These are phyloP conservation scores for Ceratocystis colombiana DNA, from an alignment of 2,329 filamentous ascomycete species.

Conservation along the genomic window DNA sequence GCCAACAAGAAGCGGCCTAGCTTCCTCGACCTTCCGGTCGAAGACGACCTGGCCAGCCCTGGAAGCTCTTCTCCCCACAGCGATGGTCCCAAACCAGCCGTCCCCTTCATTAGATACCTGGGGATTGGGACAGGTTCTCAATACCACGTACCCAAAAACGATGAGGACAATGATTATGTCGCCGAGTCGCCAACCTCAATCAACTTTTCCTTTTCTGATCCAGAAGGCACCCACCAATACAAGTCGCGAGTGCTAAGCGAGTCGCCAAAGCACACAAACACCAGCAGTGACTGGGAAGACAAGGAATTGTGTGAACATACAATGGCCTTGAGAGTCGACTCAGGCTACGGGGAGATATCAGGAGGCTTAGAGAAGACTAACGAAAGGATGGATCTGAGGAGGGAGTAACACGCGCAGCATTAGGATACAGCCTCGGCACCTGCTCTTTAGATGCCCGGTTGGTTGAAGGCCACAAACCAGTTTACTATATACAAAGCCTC, in stretches of 20 bases:
- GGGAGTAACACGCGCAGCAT: neutral
- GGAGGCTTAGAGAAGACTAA: neutral
- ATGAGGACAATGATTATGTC: conserved; percentile 35
- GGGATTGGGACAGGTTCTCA: conserved; percentile 58
- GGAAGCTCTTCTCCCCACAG: neutral
- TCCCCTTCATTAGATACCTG: conserved; percentile 46
- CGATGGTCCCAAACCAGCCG: conserved; percentile 30
- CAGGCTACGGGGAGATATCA: conserved; percentile 17
- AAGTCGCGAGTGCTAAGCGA: neutral
- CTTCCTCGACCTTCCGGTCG: conserved; percentile 29
- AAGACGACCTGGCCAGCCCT: conserved; percentile 31
- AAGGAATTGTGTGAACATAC: neutral
- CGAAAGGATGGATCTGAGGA: neutral
- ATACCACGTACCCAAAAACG: conserved; percentile 35
- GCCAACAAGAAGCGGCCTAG: conserved; percentile 16
- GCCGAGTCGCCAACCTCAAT: conserved; percentile 70
- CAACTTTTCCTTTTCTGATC: conserved; percentile 78
- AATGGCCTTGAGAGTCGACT: conserved; percentile 22
- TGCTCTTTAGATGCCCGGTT: no score
- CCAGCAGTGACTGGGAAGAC: neutral
- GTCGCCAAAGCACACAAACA: neutral
- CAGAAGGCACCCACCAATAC: neutral
- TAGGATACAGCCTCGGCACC: no score
- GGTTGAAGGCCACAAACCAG: no score
- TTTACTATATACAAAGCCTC: no score